Percentiles rank a stretch among this genome's conserved stretches.
Evolutionary conservation across 805 yeast genomes (phyloP).

Genomic region (Candida schatavii): DNA sequence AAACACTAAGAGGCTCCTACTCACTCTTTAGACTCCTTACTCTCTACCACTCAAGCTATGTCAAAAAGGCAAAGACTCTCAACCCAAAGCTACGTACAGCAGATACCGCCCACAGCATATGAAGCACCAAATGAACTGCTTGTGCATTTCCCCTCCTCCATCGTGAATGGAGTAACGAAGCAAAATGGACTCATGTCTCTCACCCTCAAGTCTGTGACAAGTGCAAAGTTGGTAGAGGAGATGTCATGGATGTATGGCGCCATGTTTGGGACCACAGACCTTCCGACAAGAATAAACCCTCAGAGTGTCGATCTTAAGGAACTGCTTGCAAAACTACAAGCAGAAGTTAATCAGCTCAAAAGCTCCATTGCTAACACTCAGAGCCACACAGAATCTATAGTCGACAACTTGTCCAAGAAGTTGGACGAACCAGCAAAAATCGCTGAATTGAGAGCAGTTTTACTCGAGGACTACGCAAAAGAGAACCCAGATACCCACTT

Average conservation of each 20-base stretch:
- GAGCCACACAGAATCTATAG: neutral
- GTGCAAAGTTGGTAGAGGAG: constrained; percentile 34
- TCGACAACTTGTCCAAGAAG: neutral
- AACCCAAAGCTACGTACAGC: constrained; percentile 7
- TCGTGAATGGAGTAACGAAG: constrained; percentile 37
- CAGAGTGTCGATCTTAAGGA: constrained; percentile 8
- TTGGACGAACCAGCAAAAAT: constrained; percentile 1
- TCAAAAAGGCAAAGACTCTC: constrained; percentile 10
- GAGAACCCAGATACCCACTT: constrained; percentile 1
- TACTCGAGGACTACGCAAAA: constrained; percentile 2
- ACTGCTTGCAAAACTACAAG: constrained; percentile 17
- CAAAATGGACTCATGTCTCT: constrained; percentile 42
- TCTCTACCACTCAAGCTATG: too few relatives aligned
- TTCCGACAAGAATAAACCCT: constrained; percentile 11
- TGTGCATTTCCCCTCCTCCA: constrained; percentile 30
- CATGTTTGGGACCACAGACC: constrained; percentile 15
- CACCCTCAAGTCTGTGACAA: constrained; percentile 39
- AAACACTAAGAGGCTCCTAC: too few relatives aligned
- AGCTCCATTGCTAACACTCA: constrained; percentile 7
- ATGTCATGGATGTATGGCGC: constrained; percentile 29
- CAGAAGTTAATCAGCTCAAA: constrained; percentile 17
- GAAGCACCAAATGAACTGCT: constrained; percentile 18
- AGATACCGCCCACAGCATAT: constrained; percentile 11
- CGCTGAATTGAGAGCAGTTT: neutral
- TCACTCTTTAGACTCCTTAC: too few relatives aligned